Percentiles rank a stretch among this genome's conserved stretches.
phyloP scores from a whole-genome alignment of 805 yeast species.

The Phaffomyces antillensis region DNA sequence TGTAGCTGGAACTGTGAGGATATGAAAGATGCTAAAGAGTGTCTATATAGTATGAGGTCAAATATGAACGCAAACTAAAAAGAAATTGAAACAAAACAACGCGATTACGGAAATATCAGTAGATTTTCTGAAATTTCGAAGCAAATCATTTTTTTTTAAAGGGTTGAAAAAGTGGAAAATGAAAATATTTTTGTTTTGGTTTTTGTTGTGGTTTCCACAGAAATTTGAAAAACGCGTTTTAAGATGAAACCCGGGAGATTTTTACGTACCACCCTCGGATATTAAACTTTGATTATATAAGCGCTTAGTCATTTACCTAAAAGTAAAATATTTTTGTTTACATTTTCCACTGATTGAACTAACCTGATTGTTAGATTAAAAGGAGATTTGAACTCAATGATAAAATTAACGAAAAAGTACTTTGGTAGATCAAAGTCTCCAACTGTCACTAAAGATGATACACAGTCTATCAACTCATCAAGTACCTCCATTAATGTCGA shows the following conservation, averaged over 20 bases:
- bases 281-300: background rate
- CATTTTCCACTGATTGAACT: too few relatives aligned
- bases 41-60: too few relatives aligned
- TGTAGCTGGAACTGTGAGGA: background rate
- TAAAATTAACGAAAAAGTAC: slow-evolving; percentile 36
- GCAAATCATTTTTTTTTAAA: background rate
- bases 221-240: slow-evolving; percentile 5
- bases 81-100: background rate
- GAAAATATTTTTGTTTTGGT: background rate
- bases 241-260: background rate
- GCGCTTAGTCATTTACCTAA: too few relatives aligned
- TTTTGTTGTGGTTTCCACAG: background rate
- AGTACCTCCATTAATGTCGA: slow-evolving; percentile 1
- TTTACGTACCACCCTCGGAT: background rate
- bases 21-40: too few relatives aligned
- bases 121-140: too few relatives aligned
- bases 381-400: slow-evolving; percentile 5
- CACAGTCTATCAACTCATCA: slow-evolving; percentile 3
- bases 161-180: background rate
- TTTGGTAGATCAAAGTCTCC: slow-evolving; percentile 21
- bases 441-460: slow-evolving; percentile 6
- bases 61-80: too few relatives aligned
- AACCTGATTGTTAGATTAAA: too few relatives aligned
- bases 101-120: too few relatives aligned
- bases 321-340: too few relatives aligned